These are phyloP conservation scores for Lachancea fermentati DNA, from an alignment of 805 yeast genomes.

Conservation along the genomic window DNA sequence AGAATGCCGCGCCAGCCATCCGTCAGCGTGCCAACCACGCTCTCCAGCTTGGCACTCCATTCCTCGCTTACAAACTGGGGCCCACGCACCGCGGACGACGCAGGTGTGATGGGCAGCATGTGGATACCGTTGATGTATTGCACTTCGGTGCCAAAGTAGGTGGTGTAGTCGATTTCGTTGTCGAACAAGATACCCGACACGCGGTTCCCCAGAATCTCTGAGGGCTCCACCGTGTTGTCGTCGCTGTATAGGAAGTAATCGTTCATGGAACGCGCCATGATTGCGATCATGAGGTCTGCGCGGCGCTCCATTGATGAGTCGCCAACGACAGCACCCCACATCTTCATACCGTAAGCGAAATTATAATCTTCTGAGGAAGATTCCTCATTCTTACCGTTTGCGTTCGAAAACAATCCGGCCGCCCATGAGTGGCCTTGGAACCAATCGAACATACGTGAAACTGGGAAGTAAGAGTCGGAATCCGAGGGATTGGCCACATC, in stretches of 20 bases:
- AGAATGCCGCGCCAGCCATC: slow-evolving; percentile 61
- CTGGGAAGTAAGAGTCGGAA: slow-evolving; percentile 54
- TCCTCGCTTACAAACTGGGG: slow-evolving; percentile 49
- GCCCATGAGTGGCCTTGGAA: slow-evolving; percentile 74
- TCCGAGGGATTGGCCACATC: slow-evolving; percentile 62
- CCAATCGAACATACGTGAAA: slow-evolving; percentile 63
- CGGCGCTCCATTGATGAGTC: slow-evolving; percentile 48
- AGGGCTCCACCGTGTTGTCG: slow-evolving; percentile 47
- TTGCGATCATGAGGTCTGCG: slow-evolving; percentile 53
- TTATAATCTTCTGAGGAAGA: slow-evolving; percentile 68
- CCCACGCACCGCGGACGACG: slow-evolving; percentile 49
- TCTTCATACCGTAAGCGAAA: slow-evolving; percentile 60
- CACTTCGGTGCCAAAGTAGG: slow-evolving; percentile 56
- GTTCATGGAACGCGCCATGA: slow-evolving; percentile 50
- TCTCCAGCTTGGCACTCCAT: slow-evolving; percentile 48
- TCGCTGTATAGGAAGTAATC: slow-evolving; percentile 46
- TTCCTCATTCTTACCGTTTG: slow-evolving; percentile 70
- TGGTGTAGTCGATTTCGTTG: slow-evolving; percentile 66
- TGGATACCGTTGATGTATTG: slow-evolving; percentile 76
- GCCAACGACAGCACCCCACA: slow-evolving; percentile 59
- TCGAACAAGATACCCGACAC: slow-evolving; percentile 69
- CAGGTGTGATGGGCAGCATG: slow-evolving; percentile 68
- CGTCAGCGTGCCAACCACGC: slow-evolving; percentile 38
- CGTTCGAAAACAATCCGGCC: slow-evolving; percentile 54
- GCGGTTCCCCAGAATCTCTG: slow-evolving; percentile 46